Conservation (phyloP, 2,329 filamentous ascomycete genomes). For the Paraphaeosphaeria minitans region DNA sequence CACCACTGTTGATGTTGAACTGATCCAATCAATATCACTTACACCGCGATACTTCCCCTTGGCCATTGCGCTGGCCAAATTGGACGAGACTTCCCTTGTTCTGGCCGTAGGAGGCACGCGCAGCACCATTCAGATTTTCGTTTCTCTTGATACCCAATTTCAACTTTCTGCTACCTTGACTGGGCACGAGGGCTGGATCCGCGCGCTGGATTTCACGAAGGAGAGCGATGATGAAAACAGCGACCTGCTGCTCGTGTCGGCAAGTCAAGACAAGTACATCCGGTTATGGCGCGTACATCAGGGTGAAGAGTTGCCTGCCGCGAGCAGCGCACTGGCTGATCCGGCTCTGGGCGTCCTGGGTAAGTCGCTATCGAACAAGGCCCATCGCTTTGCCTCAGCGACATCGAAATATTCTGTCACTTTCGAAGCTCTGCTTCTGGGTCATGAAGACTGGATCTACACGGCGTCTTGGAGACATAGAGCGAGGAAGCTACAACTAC, state of each 20-base stretch:
- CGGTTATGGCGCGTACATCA: conserved; percentile 86
- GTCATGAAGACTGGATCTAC: conserved; percentile 99
- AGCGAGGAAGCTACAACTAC: conserved; percentile 67
- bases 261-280: conserved; percentile 97
- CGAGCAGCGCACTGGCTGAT: conserved; percentile 61
- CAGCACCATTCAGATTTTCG: conserved; percentile 79
- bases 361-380: conserved; percentile 85
- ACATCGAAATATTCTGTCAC: conserved; percentile 76
- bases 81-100: conserved; percentile 64
- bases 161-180: conserved; percentile 75
- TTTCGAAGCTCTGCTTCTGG: conserved; percentile 90
- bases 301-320: conserved; percentile 67
- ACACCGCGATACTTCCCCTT: conserved; percentile 83
- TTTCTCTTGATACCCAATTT: conserved; percentile 65
- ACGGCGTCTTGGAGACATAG: conserved; percentile 74
- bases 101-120: conserved; percentile 87
- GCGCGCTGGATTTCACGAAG: conserved; percentile 77
- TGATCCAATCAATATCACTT: conserved; percentile 65
- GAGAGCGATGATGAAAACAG: conserved; percentile 61
- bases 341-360: conserved; percentile 65
- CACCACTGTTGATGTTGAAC: conserved; percentile 28
- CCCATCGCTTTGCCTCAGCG: conserved; percentile 70
- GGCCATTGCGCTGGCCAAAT: conserved; percentile 68
- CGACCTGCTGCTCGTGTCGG: conserved; percentile 85
- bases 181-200: conserved; percentile 94